Conservation (phyloP, 2,329 filamentous ascomycete genomes). For the Trichophyton rubrum region DNA sequence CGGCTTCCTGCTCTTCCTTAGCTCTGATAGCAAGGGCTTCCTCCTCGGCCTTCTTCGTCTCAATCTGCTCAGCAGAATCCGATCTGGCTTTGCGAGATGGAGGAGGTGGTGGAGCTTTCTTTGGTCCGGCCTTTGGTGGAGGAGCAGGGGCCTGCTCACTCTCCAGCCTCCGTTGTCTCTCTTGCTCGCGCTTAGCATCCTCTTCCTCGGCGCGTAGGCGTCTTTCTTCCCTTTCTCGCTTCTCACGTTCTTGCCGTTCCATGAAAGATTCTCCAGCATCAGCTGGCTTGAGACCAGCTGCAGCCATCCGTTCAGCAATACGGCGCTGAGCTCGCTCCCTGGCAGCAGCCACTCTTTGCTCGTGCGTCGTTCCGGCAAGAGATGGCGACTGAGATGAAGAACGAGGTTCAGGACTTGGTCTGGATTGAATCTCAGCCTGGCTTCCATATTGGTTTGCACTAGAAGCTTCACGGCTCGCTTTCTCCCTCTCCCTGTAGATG, state of each 20-base stretch:
- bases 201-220: conserved; percentile 86
- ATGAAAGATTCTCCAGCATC: conserved; percentile 70
- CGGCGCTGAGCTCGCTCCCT: conserved; percentile 94
- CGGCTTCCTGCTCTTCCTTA: conserved; percentile 44
- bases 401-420: conserved; percentile 37
- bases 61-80: conserved; percentile 43
- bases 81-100: conserved; percentile 59
- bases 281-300: conserved; percentile 73
- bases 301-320: conserved; percentile 91
- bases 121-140: conserved; percentile 38
- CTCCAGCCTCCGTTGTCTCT: conserved; percentile 69
- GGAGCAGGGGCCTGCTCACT: conserved; percentile 59
- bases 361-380: conserved; percentile 73
- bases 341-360: conserved; percentile 90
- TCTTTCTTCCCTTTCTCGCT: conserved; percentile 74
- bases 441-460: conserved; percentile 42
- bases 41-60: conserved; percentile 45
- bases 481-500: conserved; percentile 7
- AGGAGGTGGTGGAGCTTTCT: conserved; percentile 57
- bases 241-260: conserved; percentile 80
- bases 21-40: conserved; percentile 30
- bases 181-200: conserved; percentile 74
- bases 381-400: conserved; percentile 53
- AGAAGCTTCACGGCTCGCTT: conserved; percentile 1
- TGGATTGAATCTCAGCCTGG: conserved; percentile 29